Evolutionary conservation across 106 monocot genomes (phyloP).

Genomic region (Phalaenopsis aphrodite): DNA sequence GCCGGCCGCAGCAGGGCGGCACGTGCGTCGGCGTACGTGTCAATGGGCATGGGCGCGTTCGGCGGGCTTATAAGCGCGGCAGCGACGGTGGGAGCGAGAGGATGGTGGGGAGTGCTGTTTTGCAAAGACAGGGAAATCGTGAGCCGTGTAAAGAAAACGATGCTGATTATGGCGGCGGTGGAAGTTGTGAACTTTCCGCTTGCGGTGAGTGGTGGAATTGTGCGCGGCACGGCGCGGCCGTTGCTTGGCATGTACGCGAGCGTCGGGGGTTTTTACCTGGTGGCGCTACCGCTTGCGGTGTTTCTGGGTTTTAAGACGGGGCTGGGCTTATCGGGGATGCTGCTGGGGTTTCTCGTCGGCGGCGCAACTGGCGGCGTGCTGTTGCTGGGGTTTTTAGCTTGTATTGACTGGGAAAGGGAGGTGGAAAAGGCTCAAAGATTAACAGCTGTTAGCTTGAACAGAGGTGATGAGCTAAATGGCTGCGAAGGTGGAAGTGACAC

Average conservation of each 20-base stretch:
- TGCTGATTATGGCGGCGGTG: conserved; percentile 48
- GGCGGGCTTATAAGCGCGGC: conserved; percentile 25
- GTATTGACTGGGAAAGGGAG: conserved; percentile 50
- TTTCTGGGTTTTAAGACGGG: conserved; percentile 27
- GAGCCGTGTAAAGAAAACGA: conserved; percentile 28
- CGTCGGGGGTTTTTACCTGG: conserved; percentile 58
- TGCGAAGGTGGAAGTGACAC: no score
- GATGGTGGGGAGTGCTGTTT: conserved; percentile 37
- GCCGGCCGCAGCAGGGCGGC: conserved; percentile 21
- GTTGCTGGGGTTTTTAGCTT: conserved; percentile 27
- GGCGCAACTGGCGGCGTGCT: conserved; percentile 7
- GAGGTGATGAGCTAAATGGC: conserved; percentile 7
- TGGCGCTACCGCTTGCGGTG: conserved; percentile 43
- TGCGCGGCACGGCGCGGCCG: conserved; percentile 47
- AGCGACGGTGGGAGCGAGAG: conserved; percentile 17
- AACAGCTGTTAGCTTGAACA: conserved; percentile 4
- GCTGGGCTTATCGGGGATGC: conserved; percentile 44
- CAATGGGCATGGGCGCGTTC: conserved; percentile 16
- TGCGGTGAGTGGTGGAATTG: conserved; percentile 46
- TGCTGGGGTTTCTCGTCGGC: conserved; percentile 53
- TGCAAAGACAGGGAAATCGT: conserved; percentile 30
- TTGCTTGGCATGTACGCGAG: conserved; percentile 59
- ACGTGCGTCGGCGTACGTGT: conserved; percentile 21
- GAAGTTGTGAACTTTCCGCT: conserved; percentile 66
- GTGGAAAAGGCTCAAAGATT: conserved; percentile 39